Evolutionary conservation across 2,329 filamentous ascomycete species (phyloP).

Genomic region (Diaporthe eres): DNA sequence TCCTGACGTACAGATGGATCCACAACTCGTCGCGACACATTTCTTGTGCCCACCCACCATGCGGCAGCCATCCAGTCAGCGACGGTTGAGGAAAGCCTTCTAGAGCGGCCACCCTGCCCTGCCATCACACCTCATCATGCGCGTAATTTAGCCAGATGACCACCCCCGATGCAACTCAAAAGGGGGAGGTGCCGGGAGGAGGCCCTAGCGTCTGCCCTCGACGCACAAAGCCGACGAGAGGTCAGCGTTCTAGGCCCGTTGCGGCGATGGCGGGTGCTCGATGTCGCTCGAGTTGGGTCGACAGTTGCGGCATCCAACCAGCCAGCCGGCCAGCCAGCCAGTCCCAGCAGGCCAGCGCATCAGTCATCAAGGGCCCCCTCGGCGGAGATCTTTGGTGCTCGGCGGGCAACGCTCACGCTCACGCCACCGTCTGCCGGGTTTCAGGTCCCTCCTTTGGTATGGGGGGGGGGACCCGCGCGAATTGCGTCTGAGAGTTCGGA

Average conservation of each 20-base stretch:
- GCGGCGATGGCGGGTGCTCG: conserved; percentile 14
- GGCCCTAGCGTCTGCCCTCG: conserved; percentile 21
- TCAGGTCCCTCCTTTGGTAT: conserved; percentile 15
- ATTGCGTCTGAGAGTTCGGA: conserved; percentile 28
- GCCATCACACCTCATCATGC: conserved; percentile 33
- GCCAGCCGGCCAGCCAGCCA: not conserved
- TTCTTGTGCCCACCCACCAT: conserved; percentile 22
- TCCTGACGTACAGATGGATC: conserved; percentile 25
- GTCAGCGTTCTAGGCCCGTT: conserved; percentile 24
- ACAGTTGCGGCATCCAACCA: not conserved
- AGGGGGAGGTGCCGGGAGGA: conserved; percentile 23
- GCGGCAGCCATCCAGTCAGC: conserved; percentile 6
- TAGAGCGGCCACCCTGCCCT: conserved; percentile 15
- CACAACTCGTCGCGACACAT: conserved; percentile 22
- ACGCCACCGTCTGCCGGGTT: conserved; percentile 31
- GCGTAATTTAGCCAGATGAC: conserved; percentile 34
- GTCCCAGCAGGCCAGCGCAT: not conserved
- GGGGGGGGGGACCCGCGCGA: conserved; percentile 14
- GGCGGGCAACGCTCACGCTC: conserved; percentile 16
- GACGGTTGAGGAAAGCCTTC: not conserved
- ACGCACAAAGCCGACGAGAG: conserved; percentile 22
- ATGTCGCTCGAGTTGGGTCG: not conserved
- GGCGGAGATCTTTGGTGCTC: conserved; percentile 16
- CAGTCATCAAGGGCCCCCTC: not conserved
- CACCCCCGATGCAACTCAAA: conserved; percentile 23